Evolutionary conservation across 164 flowering plant genomes (phyloP), one percentile per base, ranked within the genome.

Genomic region (Kingdonia uniflora): DNA sequence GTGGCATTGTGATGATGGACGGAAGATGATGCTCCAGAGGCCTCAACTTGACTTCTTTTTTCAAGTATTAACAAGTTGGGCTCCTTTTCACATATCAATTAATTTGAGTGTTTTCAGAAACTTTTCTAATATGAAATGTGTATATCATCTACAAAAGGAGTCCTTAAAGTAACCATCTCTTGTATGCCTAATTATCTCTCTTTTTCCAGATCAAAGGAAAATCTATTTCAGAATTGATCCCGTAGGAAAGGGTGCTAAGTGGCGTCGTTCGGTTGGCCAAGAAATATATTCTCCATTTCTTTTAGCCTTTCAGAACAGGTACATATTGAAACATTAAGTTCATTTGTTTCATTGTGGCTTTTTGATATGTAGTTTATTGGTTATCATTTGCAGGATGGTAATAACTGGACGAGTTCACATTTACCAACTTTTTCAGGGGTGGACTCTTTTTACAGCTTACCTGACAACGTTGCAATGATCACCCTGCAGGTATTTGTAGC

Each of bases 251-350:
- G 97, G 97, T 62, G 95, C 97, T 15, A 80, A 75, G 63, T 91
- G 97, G 97, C 85, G 96, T 15, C 87, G 96, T 22, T 51, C 80
- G 63, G 70, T 67, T 65, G 96, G 96, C 17, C 97, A 91, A 64
- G 97, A 91, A 68, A 74, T 91, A 60, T 91, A 91, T 70, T 84
- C 95, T 51, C 97, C 97, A n/a, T 70, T 87, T 60, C 77, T 91
- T 20, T 68, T 91, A 40, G 97, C 96, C 56, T 87, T 67, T 37
- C 92, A 42, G 87, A 80, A 57, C 74, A 79, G 92, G 95, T 83
- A 62, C 74, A 52, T 42, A 19, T n/a, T 26, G 38, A 22, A 19
- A 23, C 45, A 14, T 7, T 13, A 43, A 19, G 35, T 37, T 51
- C 33, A 16, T 53, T 51, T 11, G 29, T 49, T 37, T 54, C 38